Evolutionary conservation across 192 early-diverging fungal species (phyloP).

Genomic region (Oehlia diaphana): DNA sequence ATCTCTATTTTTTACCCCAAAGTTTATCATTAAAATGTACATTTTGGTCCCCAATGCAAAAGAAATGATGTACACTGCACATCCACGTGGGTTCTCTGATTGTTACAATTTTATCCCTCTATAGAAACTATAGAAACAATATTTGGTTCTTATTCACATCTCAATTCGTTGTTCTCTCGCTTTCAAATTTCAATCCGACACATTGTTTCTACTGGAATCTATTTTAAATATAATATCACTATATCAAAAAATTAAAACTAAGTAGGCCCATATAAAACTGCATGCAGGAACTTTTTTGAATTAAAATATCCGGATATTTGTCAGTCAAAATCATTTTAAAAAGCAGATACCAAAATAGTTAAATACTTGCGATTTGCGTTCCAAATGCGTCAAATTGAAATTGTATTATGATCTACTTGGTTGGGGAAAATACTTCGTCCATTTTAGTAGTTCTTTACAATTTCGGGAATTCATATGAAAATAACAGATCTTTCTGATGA

Average conservation of each 20-base stretch:
- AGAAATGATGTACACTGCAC: conserved; percentile 6
- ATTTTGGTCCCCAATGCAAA: neutral
- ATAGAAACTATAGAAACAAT: conserved; percentile 1
- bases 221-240: no score
- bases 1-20: neutral
- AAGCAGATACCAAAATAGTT: neutral
- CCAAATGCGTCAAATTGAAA: neutral
- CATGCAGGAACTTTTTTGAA: neutral
- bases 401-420: neutral
- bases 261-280: neutral
- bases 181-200: no score
- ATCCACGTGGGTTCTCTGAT: neutral
- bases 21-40: neutral
- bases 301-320: neutral
- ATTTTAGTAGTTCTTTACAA: neutral
- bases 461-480: conserved; percentile 1
- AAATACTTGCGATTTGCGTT: neutral
- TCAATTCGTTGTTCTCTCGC: no score
- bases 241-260: no score
- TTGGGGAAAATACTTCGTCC: neutral
- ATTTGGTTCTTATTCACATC: no score
- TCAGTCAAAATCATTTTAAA: no score
- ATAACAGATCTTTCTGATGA: neutral
- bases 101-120: conserved; percentile 4
- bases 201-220: no score